Evolutionary conservation across 179 eudicot genomes (phyloP), one percentile per base, ranked within the genome.

Genomic region (Amaranthus tricolor): DNA sequence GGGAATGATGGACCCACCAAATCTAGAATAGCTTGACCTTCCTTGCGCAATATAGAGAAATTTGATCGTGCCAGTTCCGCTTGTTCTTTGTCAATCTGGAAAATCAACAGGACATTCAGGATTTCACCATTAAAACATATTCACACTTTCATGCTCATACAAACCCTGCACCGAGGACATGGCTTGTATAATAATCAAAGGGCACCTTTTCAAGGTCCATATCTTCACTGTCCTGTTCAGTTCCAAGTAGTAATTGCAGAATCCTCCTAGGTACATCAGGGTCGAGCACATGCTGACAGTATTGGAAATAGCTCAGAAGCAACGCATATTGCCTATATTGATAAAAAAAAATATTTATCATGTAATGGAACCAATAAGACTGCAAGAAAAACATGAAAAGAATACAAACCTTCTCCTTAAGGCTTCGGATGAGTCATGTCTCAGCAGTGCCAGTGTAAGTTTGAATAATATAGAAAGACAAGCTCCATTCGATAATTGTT

Each of bases 261-360:
- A 93, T 79, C 66, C 89, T 87, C 74, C 85, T 81, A 24, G 98
- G 96, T 78, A 95, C 89, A 81, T 91, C 94, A 66, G 98, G 97
- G 79, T 95, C 92, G 80, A 93, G 92, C 86, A 89, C 85, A 82
- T 95, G 98, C 81, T 84, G 89, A 81, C 98, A 95, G 85, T 95
- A 95, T 88, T 93, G 98, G 86, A 89, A 86, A 79, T 93, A 95
- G 81, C 98, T 91, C 24, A 95, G 87, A 62, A 95, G 89, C 83
- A 95, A 83, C 0, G 99, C 92, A 73, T 95, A 95, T 80, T 95
- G 99, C 83, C 99, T 95, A 89, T 11, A 83, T 76, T 48, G 31
- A 73, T n/a, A 61, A 71, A 76, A 15, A 77, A 67, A 48, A 24
- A 45, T 60, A 76, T 61, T 17, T 40, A 31, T 75, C 55, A 78